Percentiles rank a stretch among this genome's conserved stretches.
Evolutionary conservation across 148 eudicot genomes (phyloP).

Genomic region (Polygonum aviculare): DNA sequence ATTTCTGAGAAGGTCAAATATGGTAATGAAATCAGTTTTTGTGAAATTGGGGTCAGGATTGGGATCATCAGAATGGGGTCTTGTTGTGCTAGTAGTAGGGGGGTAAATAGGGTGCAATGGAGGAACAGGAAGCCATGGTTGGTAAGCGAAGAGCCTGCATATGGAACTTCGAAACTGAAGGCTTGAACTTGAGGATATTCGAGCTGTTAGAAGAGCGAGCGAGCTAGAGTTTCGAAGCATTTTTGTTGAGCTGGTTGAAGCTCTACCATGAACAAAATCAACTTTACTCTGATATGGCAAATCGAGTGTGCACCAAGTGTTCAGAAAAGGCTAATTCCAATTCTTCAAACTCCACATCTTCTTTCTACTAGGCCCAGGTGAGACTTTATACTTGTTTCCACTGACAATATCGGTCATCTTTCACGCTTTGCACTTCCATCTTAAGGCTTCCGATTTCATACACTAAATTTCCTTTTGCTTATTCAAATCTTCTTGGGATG

Average conservation of each 20-base stretch:
- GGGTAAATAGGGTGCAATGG: constrained; percentile 13
- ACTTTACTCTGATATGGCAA: background rate
- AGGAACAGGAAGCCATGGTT: constrained; percentile 10
- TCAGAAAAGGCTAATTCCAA: background rate
- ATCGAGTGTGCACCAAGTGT: background rate
- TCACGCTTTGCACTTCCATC: constrained; percentile 61
- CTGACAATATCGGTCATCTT: constrained; percentile 80
- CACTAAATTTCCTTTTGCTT: constrained; percentile 62
- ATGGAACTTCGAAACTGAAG: constrained; percentile 9
- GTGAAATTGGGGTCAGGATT: constrained; percentile 18
- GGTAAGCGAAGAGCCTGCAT: constrained; percentile 13
- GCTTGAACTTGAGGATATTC: constrained; percentile 16
- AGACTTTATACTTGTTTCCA: constrained; percentile 43
- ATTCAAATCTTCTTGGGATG: too few species aligned
- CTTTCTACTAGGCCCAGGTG: background rate
- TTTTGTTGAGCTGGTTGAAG: constrained; percentile 11
- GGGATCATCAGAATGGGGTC: constrained; percentile 16
- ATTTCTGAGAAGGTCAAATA: constrained; percentile 30
- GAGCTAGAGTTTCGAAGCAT: constrained; percentile 16
- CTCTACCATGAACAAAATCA: background rate
- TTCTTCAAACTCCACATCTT: background rate
- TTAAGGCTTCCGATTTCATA: constrained; percentile 60
- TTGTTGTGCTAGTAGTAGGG: constrained; percentile 14
- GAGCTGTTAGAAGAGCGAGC: constrained; percentile 21
- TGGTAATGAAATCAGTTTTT: constrained; percentile 22